Evolutionary conservation across 179 eudicot genomes (phyloP), one percentile per base, ranked within the genome.

Genomic region (Spergularia azorica): DNA sequence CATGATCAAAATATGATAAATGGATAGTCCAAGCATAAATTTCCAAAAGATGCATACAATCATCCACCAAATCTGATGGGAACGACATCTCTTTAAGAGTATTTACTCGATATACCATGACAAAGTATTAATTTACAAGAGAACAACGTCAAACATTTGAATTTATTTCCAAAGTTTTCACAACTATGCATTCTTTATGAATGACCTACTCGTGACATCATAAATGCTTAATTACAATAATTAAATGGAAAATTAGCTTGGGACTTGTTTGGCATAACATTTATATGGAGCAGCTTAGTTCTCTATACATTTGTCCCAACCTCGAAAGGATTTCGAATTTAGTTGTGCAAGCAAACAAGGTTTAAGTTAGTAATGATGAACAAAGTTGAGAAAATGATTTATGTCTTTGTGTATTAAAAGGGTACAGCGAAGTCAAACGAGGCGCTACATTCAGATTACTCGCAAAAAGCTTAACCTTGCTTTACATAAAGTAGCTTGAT

Each of bases 331-430:
- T 26, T n/a, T 38, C 21, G 55, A 67, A 2, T 17, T 75, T n/a
- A 26, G 36, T 39, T n/a, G 48, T 67, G 57, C 71, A 63, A 18
- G 59, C 58, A 78, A 78, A 71, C 21, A 51, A 7, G 18, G 38
- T 1, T 10, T 36, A 10, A 56, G 38, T 56, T 67, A 2, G 72
- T 58, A 58, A 73, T 56, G 16, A 72, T 79, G 69, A 67, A 60
- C 67, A 32, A 67, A 60, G 63, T 58, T 57, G 71, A 61, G 74
- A 75, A 60, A 74, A 74, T 75, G 82, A 79, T 74, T 79, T 63
- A 68, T 70, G 51, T 71, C 38, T 52, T 58, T 58, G 55, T 48
- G 20, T 18, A 18, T 10, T 55, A 16, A 10, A 10, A 6, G 41
- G 2, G n/a, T 46, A 43, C 32, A 43, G 12, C 56, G 32, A 46